A percentile compares a stretch with the other conserved stretches of the same genome.
Conservation (phyloP, 805 yeast genomes). For the Starmerella riodocensis region DNA sequence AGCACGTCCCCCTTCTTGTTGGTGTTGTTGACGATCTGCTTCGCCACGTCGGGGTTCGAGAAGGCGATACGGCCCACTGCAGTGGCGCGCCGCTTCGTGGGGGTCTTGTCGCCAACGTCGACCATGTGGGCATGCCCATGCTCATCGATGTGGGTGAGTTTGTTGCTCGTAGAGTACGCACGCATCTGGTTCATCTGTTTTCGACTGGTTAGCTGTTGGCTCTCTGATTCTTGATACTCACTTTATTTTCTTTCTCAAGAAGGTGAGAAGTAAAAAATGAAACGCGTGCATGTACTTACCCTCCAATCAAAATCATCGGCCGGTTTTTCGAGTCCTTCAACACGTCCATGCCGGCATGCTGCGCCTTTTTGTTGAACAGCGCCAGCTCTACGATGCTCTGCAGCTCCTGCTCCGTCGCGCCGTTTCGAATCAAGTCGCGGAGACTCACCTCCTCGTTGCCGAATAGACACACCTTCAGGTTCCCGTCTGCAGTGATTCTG, state of each 20-base stretch:
- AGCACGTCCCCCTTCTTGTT: constrained; percentile 43
- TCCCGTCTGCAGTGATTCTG: constrained; percentile 41
- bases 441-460: constrained; percentile 40
- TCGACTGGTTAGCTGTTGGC: no score
- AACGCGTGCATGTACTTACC: constrained; percentile 25
- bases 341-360: constrained; percentile 40
- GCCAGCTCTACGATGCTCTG: constrained; percentile 34
- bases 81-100: constrained; percentile 33
- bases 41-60: constrained; percentile 26
- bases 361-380: constrained; percentile 35
- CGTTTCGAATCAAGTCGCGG: constrained; percentile 33
- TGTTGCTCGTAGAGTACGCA: neutral
- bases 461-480: constrained; percentile 41
- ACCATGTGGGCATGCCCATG: constrained; percentile 39
- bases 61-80: constrained; percentile 35
- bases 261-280: neutral
- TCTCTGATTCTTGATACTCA: no score
- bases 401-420: constrained; percentile 29
- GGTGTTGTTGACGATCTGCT: constrained; percentile 28
- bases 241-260: neutral
- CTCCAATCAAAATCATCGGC: constrained; percentile 47
- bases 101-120: constrained; percentile 31
- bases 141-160: constrained; percentile 31
- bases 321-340: constrained; percentile 37
- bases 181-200: neutral